A percentile compares a stretch with the other conserved stretches of the same genome.
These are phyloP conservation scores for Macrolepiota fuliginosa DNA, from an alignment of 768 basidiomycete species.

Conservation along the genomic window DNA sequence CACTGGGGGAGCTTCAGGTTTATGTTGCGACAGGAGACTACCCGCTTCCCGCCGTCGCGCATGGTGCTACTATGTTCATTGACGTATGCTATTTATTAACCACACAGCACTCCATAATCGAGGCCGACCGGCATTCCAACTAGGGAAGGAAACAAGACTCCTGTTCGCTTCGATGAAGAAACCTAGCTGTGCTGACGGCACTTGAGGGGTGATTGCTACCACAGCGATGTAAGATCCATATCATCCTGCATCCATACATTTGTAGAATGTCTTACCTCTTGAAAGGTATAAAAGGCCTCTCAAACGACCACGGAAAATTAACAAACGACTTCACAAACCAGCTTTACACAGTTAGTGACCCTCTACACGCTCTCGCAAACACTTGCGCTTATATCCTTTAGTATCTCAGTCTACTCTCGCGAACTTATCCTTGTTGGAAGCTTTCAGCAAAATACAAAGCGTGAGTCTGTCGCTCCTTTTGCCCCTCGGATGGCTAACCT, in stretches of 20 bases:
- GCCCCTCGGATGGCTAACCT: not conserved
- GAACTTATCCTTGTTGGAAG: not conserved
- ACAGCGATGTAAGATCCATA: not conserved
- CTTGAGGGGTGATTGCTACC: not conserved
- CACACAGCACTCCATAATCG: not conserved
- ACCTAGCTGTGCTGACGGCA: not conserved
- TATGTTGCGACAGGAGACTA: too few species aligned
- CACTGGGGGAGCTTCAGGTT: too few species aligned
- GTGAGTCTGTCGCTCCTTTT: not conserved
- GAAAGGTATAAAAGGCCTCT: not conserved
- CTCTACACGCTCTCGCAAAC: not conserved
- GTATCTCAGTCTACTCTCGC: not conserved
- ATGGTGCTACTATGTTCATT: not conserved
- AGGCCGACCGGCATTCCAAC: not conserved
- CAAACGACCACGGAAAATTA: not conserved
- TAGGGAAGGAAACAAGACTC: not conserved
- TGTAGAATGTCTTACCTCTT: too few species aligned
- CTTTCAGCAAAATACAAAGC: not conserved
- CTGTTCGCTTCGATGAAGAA: not conserved
- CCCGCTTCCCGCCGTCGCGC: not conserved
- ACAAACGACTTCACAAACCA: not conserved
- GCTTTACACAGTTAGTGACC: not conserved
- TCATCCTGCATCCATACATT: not conserved
- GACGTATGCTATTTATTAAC: not conserved
- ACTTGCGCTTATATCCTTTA: not conserved